Evolutionary conservation across 352 stramenopile genomes (phyloP).

Genomic region (Phytopythium vexans): DNA sequence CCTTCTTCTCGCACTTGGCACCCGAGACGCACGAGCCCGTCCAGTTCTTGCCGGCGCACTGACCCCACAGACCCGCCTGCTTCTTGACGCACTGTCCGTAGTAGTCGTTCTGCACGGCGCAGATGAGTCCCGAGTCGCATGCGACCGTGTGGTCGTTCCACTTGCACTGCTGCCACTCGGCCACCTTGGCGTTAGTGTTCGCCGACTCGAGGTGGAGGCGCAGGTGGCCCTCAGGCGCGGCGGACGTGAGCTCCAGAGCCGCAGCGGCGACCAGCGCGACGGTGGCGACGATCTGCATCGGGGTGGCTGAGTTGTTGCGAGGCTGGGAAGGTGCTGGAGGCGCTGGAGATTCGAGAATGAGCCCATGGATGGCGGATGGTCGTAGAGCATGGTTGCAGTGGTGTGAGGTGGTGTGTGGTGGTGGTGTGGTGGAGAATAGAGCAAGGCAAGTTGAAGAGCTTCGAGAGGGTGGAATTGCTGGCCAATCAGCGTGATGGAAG

Average conservation of each 20-base stretch:
- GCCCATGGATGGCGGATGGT: no score
- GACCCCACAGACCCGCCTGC: slow-evolving; percentile 15
- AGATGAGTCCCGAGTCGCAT: slow-evolving; percentile 11
- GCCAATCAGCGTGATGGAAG: no score
- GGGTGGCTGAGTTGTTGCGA: no score
- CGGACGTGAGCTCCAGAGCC: not conserved
- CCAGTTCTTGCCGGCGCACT: slow-evolving; percentile 29
- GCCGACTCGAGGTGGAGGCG: not conserved
- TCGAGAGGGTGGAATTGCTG: no score
- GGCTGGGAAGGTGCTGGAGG: no score
- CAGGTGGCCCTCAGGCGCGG: not conserved
- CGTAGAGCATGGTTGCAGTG: no score
- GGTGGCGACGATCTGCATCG: not conserved
- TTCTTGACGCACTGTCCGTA: slow-evolving; percentile 24
- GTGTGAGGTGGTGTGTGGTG: no score
- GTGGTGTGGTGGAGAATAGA: no score
- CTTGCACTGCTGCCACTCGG: slow-evolving; percentile 13
- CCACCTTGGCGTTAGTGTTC: not conserved
- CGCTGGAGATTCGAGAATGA: no score
- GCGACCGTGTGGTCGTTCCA: slow-evolving; percentile 13
- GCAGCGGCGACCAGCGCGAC: slow-evolving; percentile 2
- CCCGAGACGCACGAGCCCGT: slow-evolving; percentile 13
- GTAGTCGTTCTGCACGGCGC: slow-evolving; percentile 18
- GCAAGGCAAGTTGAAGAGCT: no score
- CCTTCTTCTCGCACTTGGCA: slow-evolving; percentile 12